These are phyloP conservation scores for Colletotrichum paranaense DNA, from an alignment of 2,329 filamentous ascomycete genomes.

Conservation along the genomic window DNA sequence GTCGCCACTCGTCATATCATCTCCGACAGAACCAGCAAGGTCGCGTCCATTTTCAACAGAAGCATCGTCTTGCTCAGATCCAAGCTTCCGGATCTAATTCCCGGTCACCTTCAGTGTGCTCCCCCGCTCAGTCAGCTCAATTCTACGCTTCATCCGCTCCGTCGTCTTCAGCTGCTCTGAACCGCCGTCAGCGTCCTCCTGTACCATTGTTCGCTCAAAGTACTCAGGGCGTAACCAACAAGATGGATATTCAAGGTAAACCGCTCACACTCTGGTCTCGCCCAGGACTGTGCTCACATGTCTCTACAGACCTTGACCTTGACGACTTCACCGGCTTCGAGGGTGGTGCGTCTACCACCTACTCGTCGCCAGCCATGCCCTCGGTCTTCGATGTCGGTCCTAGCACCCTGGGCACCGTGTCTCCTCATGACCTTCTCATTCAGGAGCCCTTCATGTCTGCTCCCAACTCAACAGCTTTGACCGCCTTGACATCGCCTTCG, in stretches of 20 bases:
- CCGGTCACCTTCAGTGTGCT: constrained; percentile 63
- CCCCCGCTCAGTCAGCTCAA: constrained; percentile 56
- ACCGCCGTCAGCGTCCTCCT: constrained; percentile 68
- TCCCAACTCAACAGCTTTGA: constrained; percentile 84
- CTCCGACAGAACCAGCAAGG: constrained; percentile 56
- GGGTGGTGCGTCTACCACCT: constrained; percentile 60
- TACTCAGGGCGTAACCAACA: constrained; percentile 58
- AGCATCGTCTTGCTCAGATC: constrained; percentile 69
- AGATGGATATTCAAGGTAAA: constrained; percentile 69
- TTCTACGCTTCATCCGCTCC: constrained; percentile 77
- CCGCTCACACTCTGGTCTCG: constrained; percentile 35
- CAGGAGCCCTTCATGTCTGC: constrained; percentile 78
- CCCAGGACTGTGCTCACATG: not conserved
- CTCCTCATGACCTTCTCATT: constrained; percentile 83
- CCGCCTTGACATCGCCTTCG: constrained; percentile 87
- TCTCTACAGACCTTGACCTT: constrained; percentile 54
- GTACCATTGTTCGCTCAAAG: constrained; percentile 78
- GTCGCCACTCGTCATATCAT: constrained; percentile 57
- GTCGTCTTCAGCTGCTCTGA: constrained; percentile 68
- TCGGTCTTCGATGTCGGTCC: constrained; percentile 64
- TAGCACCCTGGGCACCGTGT: constrained; percentile 77
- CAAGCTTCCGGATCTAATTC: constrained; percentile 68
- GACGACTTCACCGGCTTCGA: constrained; percentile 70
- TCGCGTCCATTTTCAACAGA: constrained; percentile 54
- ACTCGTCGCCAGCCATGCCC: constrained; percentile 64